Percentiles rank a stretch among this genome's conserved stretches.
Evolutionary conservation across 2,329 filamentous ascomycete species (phyloP).

Genomic region (Colletotrichum aenigma): DNA sequence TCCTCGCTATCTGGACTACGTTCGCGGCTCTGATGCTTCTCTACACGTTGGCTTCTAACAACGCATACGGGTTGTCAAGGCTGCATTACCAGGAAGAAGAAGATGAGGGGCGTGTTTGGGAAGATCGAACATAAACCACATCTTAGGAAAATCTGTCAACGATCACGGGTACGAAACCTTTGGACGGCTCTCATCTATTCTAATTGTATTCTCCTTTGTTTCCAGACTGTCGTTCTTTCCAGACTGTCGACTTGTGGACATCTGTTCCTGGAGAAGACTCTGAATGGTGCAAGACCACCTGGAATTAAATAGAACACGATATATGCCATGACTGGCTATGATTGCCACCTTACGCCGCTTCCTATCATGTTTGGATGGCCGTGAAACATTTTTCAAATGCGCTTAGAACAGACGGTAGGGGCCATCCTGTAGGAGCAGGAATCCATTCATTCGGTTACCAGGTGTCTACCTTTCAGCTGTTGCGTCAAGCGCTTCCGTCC

Average conservation of each 20-base stretch:
- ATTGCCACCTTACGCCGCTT: neutral
- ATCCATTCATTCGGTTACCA: fast-evolving
- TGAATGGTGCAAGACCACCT: neutral
- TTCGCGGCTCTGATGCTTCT: constrained; percentile 28
- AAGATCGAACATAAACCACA: neutral
- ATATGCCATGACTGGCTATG: neutral
- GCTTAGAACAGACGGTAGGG: neutral
- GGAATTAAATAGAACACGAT: neutral
- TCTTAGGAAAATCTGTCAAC: fast-evolving
- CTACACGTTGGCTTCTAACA: constrained; percentile 29
- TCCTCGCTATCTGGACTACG: constrained; percentile 27
- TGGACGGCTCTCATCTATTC: fast-evolving
- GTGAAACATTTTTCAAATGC: neutral
- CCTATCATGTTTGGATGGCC: fast-evolving
- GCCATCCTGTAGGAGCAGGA: fast-evolving
- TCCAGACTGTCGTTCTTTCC: fast-evolving
- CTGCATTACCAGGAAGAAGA: neutral
- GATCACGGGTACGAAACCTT: fast-evolving
- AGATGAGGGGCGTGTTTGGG: neutral
- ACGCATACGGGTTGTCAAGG: constrained; percentile 30
- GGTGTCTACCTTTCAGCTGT: neutral
- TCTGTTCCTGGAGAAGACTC: neutral
- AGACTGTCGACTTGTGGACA: fast-evolving
- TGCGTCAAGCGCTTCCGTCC: neutral
- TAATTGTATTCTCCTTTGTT: neutral